Base-by-base conservation (phyloP, 164 flowering plant species). In the Protea cynaroides region DNA sequence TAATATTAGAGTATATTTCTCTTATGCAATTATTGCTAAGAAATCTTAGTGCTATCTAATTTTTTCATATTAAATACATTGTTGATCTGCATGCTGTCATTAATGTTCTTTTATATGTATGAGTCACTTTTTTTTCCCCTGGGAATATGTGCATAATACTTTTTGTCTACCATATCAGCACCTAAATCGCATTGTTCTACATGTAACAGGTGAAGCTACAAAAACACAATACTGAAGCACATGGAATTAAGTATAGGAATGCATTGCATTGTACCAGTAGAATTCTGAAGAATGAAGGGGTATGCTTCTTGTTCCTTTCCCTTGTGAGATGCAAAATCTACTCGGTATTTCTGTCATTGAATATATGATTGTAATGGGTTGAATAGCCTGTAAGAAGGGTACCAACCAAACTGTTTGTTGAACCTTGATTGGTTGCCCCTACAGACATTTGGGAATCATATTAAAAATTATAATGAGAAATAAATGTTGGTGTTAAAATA, bases 201-300 rank as follows among this genome's bases (percentile, higher is more conserved):
- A 10, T 66, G 52, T 64, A 15, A 67, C 82, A 93, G 98, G 98
- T 93, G 74, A 90, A 89, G 85, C 77, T 93, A 70, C 98, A 93
- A 72, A 86, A 90, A 47, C 87, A 90, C 83, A 89, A 87, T 65
- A 87, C 95, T 59, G 95, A 78, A 76, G 83, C 75, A 1, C 78
- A 74, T 69, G 96, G 92, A 67, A 67, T 83, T 56, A 82, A 75
- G 74, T 90, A 90, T 74, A 84, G 69, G 69, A 87, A 71, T 80
- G 93, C 89, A 25, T 69, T 89, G 67, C 96, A 93, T 76, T 93
- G 98, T 67, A 71, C 93, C 51, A 72, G 87, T 53, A 81, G 88
- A 73, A 84, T 90, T 68, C 72, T 89, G 65, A 76, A 77, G 64
- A 83, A 76, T 38, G 97, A 93, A 78, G 98, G 97, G 60, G 96